Conservation (phyloP, 371 early-diverging fungal genomes). For the Entomophthora muscae region DNA sequence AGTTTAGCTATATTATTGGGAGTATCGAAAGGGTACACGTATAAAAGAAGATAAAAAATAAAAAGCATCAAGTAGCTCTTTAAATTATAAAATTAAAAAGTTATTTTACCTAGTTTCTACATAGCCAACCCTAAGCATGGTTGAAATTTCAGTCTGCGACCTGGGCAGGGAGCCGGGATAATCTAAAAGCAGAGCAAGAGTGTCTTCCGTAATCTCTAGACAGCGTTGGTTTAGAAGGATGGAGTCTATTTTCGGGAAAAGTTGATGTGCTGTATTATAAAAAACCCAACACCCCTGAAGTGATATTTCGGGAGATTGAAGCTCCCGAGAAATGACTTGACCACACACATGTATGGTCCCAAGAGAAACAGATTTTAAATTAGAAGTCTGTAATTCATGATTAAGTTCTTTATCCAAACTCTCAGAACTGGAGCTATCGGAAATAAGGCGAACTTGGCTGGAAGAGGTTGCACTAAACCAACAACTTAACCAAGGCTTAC, state of each 20-base stretch:
- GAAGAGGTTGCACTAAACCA: not conserved
- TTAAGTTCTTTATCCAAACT: not conserved
- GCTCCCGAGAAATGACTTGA: not conserved
- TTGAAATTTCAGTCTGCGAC: not conserved
- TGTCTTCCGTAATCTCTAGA: not conserved
- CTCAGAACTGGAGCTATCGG: not conserved
- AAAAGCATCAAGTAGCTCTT: not conserved
- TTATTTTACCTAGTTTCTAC: not conserved
- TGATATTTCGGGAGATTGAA: not conserved
- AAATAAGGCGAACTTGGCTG: not conserved
- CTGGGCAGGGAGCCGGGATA: conserved; percentile 3
- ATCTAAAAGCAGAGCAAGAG: not conserved
- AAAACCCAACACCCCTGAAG: not conserved
- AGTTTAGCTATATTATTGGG: not conserved
- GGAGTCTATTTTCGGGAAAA: not conserved
- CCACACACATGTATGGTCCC: not conserved
- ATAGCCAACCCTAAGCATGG: conserved; percentile 3
- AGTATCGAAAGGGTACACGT: not conserved
- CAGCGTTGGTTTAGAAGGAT: not conserved
- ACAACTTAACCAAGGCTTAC: not conserved
- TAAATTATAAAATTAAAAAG: too few species aligned
- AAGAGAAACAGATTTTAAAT: not conserved
- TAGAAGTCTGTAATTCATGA: not conserved
- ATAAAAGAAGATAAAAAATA: not conserved
- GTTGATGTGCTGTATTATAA: not conserved